Base-by-base conservation (phyloP, 2,329 filamentous ascomycete species). In the Ampelomyces quisqualis region DNA sequence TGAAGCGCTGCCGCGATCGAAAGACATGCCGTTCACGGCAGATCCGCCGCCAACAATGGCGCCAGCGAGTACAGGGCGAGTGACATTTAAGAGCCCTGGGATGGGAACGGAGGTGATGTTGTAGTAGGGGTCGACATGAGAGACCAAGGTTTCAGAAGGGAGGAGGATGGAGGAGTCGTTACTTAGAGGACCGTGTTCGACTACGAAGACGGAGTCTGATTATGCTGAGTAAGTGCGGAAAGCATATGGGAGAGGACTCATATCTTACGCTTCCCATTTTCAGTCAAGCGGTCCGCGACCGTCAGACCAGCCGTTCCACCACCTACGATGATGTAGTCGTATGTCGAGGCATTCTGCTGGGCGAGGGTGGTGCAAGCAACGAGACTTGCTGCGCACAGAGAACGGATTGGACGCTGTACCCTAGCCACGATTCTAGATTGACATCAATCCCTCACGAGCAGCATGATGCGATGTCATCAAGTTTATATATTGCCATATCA, bases 21-120 rank as follows among this genome's bases (percentile, higher is more conserved):
- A 64, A 29, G 57, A 50, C 57, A 67, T 58, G 23, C 58, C 60
- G 43, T 69, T 68, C 19, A 67, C 51, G 1, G 55, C 56, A 15
- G 48, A 53, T 15, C 60, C 52, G 2, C 65, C 66, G 7, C 65
- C 64, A 1, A 68, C 58, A 3, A 59, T 44, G 1, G 48, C 48
- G 9, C 54, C 60, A 5, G 47, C 47, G 2, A 27, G 21, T 4
- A 63, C 45, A 15, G 9, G 19, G 6, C 20, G 26, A 3, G 41
- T 43, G 4, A 10, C 4, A 15, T 55, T 53, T 9, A 47, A 45
- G n/a, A 53, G 38, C 10, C 42, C 41, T 3, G 39, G 17, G 5
- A 43, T 38, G 1, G 49, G 49, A 9, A 40, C 34, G 1, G 40
- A 48, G 1, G 46, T 46, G 4, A 53, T 38, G 22, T 50, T 52